Evolutionary conservation across 1,139 yeast genomes (phyloP), one percentile per base, ranked within the genome.

Genomic region (Pichia sp.): DNA sequence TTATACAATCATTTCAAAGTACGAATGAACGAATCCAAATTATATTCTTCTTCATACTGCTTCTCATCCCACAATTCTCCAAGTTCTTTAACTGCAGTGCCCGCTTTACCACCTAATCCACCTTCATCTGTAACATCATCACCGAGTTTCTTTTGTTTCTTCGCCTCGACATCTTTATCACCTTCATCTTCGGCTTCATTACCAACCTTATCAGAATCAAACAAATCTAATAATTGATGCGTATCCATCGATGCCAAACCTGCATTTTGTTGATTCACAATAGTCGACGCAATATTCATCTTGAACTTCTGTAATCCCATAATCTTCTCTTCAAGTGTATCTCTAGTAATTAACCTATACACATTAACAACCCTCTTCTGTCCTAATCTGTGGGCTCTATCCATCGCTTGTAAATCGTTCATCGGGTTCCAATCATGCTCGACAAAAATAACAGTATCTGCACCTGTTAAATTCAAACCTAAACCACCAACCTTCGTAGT

Each of bases 401-500:
- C 99, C 99, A 94, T 94, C 0, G 99, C 99, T 66, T 94, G 99
- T 52, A 94, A 73, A 71, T 94, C 99, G 63, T 90, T 93, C 99
- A 94, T 94, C 21, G 99, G 99, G 65, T 94, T 94, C 99, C 99
- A 94, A 67, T 94, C 99, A 63, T 94, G 99, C 63, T 94, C 99
- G 34, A 94, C 96, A 69, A 94, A 94, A 14, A 94, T 93, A 44
- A 94, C 99, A 0, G 99, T 94, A 64, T 94, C 99, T 0, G 99
- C 99, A 53, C 99, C 99, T 0, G 99, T 94, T 65, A 94, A 75
- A 64, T 94, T 94, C 61, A 94, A 80, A 12, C 99, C 99, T 52
- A 94, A 76, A 21, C 99, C 99, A 64, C 99, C 99, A 40, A 94
- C 99, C 66, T 93, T 95, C 0, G 99, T 94, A 0, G 99, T 94